Evolutionary conservation across 129 eudicot genomes (phyloP).

Genomic region (Escallonia rubra): DNA sequence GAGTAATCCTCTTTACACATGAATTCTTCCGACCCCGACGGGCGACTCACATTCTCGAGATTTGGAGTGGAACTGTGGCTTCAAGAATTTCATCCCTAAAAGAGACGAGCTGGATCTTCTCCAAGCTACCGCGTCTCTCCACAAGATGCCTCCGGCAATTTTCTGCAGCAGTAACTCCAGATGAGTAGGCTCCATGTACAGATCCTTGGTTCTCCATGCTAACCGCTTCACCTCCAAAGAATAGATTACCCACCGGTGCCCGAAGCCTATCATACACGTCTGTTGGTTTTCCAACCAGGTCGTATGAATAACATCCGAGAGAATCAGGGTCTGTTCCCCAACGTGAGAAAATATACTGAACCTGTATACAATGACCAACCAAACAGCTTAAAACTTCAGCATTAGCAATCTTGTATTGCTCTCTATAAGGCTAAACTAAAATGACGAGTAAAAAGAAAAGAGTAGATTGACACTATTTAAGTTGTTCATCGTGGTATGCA

Average conservation of each 20-base stretch:
- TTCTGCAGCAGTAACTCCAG: slow-evolving; percentile 81
- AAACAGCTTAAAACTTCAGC: background rate
- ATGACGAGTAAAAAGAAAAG: too few relatives aligned
- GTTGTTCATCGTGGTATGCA: too few relatives aligned
- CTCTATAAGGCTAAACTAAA: background rate
- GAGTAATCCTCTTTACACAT: background rate
- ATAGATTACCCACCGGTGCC: slow-evolving; percentile 75
- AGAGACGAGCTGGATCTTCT: slow-evolving; percentile 49
- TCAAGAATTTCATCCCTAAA: slow-evolving; percentile 55
- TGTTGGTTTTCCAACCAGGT: slow-evolving; percentile 70
- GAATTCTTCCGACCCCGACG: too few relatives aligned
- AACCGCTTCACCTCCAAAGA: slow-evolving; percentile 97
- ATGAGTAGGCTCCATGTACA: slow-evolving; percentile 88
- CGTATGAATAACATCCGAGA: slow-evolving; percentile 94
- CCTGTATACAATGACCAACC: slow-evolving; percentile 35
- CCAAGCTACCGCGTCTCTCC: slow-evolving; percentile 54
- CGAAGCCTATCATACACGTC: slow-evolving; percentile 90
- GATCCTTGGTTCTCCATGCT: slow-evolving; percentile 96
- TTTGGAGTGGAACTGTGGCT: slow-evolving; percentile 71
- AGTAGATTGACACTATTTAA: too few relatives aligned
- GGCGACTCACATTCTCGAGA: slow-evolving; percentile 64
- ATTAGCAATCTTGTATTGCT: background rate
- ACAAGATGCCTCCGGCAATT: slow-evolving; percentile 58
- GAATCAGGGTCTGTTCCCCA: slow-evolving; percentile 89
- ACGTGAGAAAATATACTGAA: slow-evolving; percentile 72